These are phyloP conservation scores for Fagus sylvatica DNA, from an alignment of 306 rosid genomes.

Conservation along the genomic window DNA sequence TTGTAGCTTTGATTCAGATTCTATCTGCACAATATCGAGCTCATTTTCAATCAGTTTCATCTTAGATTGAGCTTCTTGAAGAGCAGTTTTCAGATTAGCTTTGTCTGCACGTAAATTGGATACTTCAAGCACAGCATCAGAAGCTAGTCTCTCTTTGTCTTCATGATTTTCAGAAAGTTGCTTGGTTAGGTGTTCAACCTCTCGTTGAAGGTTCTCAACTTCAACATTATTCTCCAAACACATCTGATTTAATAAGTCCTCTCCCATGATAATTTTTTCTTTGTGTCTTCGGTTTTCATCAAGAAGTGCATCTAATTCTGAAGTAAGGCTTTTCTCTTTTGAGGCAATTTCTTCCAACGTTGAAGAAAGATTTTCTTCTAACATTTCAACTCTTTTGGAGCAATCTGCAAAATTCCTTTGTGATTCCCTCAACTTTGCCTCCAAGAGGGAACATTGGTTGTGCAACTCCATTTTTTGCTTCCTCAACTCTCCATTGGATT, in stretches of 20 bases:
- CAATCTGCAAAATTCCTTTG: constrained; percentile 36
- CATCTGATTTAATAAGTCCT: constrained; percentile 48
- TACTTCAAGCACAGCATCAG: constrained; percentile 46
- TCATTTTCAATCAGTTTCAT: constrained; percentile 37
- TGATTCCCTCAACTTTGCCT: constrained; percentile 44
- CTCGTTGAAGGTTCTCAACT: constrained; percentile 49
- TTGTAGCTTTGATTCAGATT: constrained; percentile 47
- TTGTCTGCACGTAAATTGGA: constrained; percentile 40
- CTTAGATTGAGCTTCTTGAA: constrained; percentile 50
- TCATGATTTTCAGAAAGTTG: constrained; percentile 41
- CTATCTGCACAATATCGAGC: constrained; percentile 29
- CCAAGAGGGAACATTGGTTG: constrained; percentile 42
- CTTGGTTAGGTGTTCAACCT: constrained; percentile 41
- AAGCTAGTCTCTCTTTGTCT: constrained; percentile 50
- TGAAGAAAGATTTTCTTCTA: constrained; percentile 41
- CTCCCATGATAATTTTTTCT: constrained; percentile 36
- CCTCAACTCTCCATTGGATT: constrained; percentile 45
- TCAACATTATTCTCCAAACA: constrained; percentile 50
- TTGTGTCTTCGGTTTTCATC: constrained; percentile 36
- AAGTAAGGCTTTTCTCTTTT: constrained; percentile 37
- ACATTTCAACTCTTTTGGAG: constrained; percentile 42
- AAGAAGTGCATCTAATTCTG: constrained; percentile 42
- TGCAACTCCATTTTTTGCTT: constrained; percentile 41
- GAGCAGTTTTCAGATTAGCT: constrained; percentile 43
- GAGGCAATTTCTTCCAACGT: constrained; percentile 43